These are phyloP conservation scores for Arthrocladium fulminans DNA, from an alignment of 2,329 filamentous ascomycete genomes.

Conservation along the genomic window DNA sequence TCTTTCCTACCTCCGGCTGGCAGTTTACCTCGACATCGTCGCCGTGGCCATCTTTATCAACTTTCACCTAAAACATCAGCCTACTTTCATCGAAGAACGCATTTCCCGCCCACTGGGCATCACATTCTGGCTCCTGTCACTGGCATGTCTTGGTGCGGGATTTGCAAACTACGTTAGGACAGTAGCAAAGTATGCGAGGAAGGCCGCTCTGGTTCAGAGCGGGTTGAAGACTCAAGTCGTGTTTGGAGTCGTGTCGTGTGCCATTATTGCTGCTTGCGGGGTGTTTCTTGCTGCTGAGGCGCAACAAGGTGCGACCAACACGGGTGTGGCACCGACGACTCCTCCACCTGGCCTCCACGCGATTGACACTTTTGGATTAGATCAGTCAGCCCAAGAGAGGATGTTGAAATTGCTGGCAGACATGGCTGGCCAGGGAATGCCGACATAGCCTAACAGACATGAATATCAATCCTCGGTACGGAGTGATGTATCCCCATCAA, in stretches of 20 bases:
- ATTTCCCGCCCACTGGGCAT: conserved; percentile 77
- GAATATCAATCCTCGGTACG: too few relatives aligned
- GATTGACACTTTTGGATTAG: not conserved
- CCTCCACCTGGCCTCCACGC: not conserved
- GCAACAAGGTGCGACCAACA: conserved; percentile 8
- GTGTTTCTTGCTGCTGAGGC: conserved; percentile 35
- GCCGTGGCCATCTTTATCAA: conserved; percentile 83
- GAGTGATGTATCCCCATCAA: too few relatives aligned
- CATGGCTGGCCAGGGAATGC: not conserved
- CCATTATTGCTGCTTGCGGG: conserved; percentile 38
- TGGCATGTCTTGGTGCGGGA: conserved; percentile 68
- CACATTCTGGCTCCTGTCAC: conserved; percentile 74
- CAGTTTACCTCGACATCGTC: conserved; percentile 84
- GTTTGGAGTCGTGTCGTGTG: conserved; percentile 35
- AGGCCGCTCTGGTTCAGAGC: conserved; percentile 76
- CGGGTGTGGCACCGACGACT: too few relatives aligned
- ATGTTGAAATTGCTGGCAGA: not conserved
- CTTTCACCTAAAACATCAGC: conserved; percentile 74
- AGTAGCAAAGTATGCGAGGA: conserved; percentile 71
- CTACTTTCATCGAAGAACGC: conserved; percentile 60
- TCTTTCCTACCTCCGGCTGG: conserved; percentile 80
- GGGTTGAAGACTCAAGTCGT: conserved; percentile 89
- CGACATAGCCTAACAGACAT: too few relatives aligned
- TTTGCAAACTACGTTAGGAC: conserved; percentile 78
- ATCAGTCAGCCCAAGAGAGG: not conserved